Conservation (phyloP, 2,329 filamentous ascomycete genomes). For the Hypoxylon sp. region DNA sequence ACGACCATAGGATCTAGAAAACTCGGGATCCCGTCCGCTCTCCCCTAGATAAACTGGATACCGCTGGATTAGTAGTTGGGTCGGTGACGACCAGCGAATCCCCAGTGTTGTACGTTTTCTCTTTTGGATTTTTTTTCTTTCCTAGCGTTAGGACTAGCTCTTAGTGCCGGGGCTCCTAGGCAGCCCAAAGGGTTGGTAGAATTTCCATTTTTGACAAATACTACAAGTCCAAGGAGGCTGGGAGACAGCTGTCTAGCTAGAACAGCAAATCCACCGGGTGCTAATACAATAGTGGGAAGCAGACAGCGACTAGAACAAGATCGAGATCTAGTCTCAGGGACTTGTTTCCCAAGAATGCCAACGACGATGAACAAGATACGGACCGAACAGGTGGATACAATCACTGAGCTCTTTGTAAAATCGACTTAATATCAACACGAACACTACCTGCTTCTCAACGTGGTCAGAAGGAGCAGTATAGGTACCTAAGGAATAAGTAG, state of each 20-base stretch:
- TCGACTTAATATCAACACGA: not conserved
- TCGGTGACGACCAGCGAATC: constrained; percentile 14
- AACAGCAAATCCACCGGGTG: not conserved
- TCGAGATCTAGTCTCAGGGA: not conserved
- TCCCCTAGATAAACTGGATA: constrained; percentile 24
- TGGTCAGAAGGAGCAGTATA: no score
- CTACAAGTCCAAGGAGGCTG: not conserved
- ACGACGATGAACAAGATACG: not conserved
- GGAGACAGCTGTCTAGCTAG: not conserved
- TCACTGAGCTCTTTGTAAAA: not conserved
- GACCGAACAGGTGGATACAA: not conserved
- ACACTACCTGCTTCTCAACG: not conserved
- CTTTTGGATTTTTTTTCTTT: constrained; percentile 1
- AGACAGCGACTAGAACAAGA: not conserved
- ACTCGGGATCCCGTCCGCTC: constrained; percentile 13
- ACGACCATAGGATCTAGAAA: constrained; percentile 5
- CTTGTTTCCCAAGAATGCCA: not conserved
- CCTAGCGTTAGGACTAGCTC: not conserved
- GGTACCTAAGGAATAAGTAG: not conserved
- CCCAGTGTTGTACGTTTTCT: constrained; percentile 29
- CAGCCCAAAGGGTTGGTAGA: not conserved
- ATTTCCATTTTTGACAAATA: not conserved
- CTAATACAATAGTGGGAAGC: not conserved
- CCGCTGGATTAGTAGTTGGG: constrained; percentile 3
- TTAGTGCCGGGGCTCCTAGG: not conserved